These are phyloP conservation scores for Misopates orontium DNA, from an alignment of 257 asterid genomes.

Conservation along the genomic window DNA sequence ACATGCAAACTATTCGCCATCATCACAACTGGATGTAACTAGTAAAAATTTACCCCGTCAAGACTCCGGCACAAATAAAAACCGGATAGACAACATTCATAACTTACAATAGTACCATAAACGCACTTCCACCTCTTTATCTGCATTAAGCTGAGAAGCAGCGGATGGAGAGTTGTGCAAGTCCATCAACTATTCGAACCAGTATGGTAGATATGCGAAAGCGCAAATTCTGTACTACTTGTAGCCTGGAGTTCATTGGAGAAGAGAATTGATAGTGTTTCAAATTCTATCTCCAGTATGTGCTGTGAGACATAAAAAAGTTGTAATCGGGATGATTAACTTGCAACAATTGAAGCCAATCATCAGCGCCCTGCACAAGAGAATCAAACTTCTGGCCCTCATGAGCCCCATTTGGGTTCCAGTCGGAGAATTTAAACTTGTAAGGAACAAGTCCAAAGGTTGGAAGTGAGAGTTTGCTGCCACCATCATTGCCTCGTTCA, in stretches of 20 bases:
- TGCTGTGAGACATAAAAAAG: constrained; percentile 60
- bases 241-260: constrained; percentile 8
- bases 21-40: constrained; percentile 1
- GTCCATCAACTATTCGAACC: background rate
- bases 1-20: constrained; percentile 27
- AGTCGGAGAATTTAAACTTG: constrained; percentile 70
- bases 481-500: constrained; percentile 37
- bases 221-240: background rate
- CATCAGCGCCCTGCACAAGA: constrained; percentile 64
- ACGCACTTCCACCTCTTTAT: constrained; percentile 17
- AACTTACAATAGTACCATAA: constrained; percentile 12
- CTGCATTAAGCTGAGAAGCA: constrained; percentile 19
- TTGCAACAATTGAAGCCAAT: constrained; percentile 71
- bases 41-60: background rate
- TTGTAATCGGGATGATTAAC: constrained; percentile 79
- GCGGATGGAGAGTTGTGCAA: constrained; percentile 17
- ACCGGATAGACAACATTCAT: background rate
- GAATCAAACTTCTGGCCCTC: constrained; percentile 61
- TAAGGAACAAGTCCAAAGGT: constrained; percentile 80
- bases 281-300: constrained; percentile 43
- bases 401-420: constrained; percentile 44
- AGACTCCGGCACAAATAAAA: background rate
- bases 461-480: constrained; percentile 54
- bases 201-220: background rate
- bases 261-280: constrained; percentile 9